A percentile compares a stretch with the other conserved stretches of the same genome.
phyloP scores from a whole-genome alignment of 2,329 filamentous ascomycete species.

The Hypoxylon sp. region DNA sequence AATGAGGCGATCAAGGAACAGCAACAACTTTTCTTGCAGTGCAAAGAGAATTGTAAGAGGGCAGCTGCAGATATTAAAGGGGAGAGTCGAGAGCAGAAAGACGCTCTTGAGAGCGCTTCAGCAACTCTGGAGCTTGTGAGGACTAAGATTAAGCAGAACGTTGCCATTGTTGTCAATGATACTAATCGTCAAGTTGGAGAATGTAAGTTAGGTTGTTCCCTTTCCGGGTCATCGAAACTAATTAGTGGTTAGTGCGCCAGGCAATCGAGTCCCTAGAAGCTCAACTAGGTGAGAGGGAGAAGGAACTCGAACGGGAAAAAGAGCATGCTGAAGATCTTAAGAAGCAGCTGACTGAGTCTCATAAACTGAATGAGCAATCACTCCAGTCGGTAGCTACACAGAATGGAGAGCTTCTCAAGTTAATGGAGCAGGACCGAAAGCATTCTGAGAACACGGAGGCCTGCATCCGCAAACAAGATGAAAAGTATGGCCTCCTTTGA shows the following conservation, averaged over 20 bases:
- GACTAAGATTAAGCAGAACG: slow-evolving; percentile 39
- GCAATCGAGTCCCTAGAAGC: slow-evolving; percentile 40
- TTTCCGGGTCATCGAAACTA: slow-evolving; percentile 15
- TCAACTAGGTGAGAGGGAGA: slow-evolving; percentile 45
- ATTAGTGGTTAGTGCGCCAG: slow-evolving; percentile 41
- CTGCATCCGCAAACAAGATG: slow-evolving; percentile 39
- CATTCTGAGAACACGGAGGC: slow-evolving; percentile 33
- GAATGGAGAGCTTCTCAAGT: slow-evolving; percentile 44
- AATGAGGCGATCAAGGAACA: slow-evolving; percentile 64
- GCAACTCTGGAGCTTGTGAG: slow-evolving; percentile 31
- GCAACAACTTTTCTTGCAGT: slow-evolving; percentile 59
- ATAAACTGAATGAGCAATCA: slow-evolving; percentile 39
- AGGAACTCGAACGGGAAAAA: slow-evolving; percentile 45
- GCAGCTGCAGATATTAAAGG: slow-evolving; percentile 55
- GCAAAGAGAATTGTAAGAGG: slow-evolving; percentile 55
- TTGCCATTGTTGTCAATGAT: slow-evolving; percentile 34
- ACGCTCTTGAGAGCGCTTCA: slow-evolving; percentile 51
- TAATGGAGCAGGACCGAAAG: slow-evolving; percentile 27
- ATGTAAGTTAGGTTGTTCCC: slow-evolving; percentile 33
- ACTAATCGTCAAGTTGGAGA: slow-evolving; percentile 39
- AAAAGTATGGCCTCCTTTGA: slow-evolving; percentile 40
- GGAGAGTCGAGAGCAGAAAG: slow-evolving; percentile 54
- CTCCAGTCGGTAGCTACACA: slow-evolving; percentile 42
- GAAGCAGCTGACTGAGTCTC: slow-evolving; percentile 43
- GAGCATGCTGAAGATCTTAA: slow-evolving; percentile 40